Percentiles rank a stretch among this genome's conserved stretches.
phyloP scores from a whole-genome alignment of 2,329 filamentous ascomycete species.

The Nothopassalora personata region DNA sequence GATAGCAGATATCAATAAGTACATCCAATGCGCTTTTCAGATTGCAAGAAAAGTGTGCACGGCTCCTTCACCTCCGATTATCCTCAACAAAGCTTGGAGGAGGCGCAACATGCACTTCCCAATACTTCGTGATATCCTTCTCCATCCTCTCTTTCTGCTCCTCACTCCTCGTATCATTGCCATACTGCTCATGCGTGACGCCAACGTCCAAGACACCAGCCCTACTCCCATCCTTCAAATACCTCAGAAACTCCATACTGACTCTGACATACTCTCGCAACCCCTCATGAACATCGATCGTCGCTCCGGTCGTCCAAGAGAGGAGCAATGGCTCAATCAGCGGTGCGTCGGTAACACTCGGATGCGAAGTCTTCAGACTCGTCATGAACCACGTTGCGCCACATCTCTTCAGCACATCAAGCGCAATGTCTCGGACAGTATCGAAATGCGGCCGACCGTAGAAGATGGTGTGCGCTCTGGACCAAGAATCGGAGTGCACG shows the following conservation, averaged over 20 bases:
- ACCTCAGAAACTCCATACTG: slow-evolving; percentile 52
- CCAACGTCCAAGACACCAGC: slow-evolving; percentile 46
- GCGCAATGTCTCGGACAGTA: slow-evolving; percentile 49
- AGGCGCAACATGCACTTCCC: slow-evolving; percentile 37
- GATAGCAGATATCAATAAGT: neutral
- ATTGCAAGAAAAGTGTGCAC: neutral
- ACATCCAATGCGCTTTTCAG: neutral
- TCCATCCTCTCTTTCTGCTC: slow-evolving; percentile 17
- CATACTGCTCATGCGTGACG: slow-evolving; percentile 36
- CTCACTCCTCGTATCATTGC: slow-evolving; percentile 21
- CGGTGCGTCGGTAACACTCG: slow-evolving; percentile 59
- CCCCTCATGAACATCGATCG: slow-evolving; percentile 50
- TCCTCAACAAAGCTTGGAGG: neutral
- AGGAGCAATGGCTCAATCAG: slow-evolving; percentile 56
- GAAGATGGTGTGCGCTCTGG: slow-evolving; percentile 49
- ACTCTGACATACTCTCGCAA: slow-evolving; percentile 55
- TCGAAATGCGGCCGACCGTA: slow-evolving; percentile 60
- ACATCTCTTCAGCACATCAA: slow-evolving; percentile 38
- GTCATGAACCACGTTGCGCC: slow-evolving; percentile 40
- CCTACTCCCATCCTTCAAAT: slow-evolving; percentile 36
- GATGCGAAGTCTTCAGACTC: slow-evolving; percentile 43
- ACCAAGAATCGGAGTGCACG: slow-evolving; percentile 61
- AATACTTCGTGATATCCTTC: slow-evolving; percentile 27
- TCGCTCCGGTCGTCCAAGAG: slow-evolving; percentile 55
- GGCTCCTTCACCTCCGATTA: neutral